Evolutionary conservation across 305 asterid genomes (phyloP).

Genomic region (Fraxinus ornus): DNA sequence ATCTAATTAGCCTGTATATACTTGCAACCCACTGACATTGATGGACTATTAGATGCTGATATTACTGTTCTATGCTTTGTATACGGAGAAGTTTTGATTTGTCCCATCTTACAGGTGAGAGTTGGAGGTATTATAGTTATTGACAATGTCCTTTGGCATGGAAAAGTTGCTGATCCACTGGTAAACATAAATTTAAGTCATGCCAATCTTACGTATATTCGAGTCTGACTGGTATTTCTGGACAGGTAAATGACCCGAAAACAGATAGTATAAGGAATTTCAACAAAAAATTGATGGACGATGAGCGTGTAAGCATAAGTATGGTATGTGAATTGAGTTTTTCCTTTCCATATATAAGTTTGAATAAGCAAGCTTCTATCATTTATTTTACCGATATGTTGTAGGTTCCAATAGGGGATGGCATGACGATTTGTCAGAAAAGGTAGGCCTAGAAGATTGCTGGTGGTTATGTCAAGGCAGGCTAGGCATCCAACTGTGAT

Average conservation of each 20-base stretch:
- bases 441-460: slow-evolving; percentile 27
- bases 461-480: background rate
- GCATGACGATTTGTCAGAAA: slow-evolving; percentile 85
- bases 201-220: background rate
- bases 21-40: background rate
- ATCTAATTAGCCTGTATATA: slow-evolving; percentile 5
- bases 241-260: slow-evolving; percentile 65
- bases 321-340: slow-evolving; percentile 52
- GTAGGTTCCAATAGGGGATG: slow-evolving; percentile 87
- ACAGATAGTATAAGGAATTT: slow-evolving; percentile 68
- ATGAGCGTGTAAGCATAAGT: slow-evolving; percentile 77
- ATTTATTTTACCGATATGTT: slow-evolving; percentile 8
- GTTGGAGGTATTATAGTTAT: slow-evolving; percentile 82
- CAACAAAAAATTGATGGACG: slow-evolving; percentile 62
- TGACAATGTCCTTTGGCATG: slow-evolving; percentile 97
- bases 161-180: slow-evolving; percentile 76
- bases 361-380: background rate
- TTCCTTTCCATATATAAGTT: background rate
- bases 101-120: slow-evolving; percentile 52
- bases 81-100: slow-evolving; percentile 6
- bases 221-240: slow-evolving; percentile 13
- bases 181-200: slow-evolving; percentile 29
- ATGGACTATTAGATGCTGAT: background rate
- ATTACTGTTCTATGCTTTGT: background rate
- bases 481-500: background rate